Conservation (phyloP, 495 filamentous ascomycete species). For the Lophiostoma macrostomum region DNA sequence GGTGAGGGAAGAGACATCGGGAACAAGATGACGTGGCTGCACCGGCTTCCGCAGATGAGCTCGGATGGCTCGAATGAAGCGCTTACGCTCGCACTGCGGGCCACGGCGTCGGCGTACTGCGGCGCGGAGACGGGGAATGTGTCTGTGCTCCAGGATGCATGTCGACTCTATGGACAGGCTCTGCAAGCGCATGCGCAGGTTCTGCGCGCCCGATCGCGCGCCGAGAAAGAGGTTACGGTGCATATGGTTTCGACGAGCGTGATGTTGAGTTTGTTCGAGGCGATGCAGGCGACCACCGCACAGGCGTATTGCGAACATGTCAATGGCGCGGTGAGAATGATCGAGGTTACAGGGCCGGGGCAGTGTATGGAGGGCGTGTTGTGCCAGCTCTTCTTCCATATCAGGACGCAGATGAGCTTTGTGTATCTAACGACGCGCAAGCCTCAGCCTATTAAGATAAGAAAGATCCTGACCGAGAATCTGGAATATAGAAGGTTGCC, state of each 20-base stretch:
- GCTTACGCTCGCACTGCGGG: conserved; percentile 2
- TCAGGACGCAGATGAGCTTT: conserved; percentile 20
- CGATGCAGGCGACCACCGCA: conserved; percentile 10
- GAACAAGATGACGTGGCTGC: conserved; percentile 13
- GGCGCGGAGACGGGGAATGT: conserved; percentile 4
- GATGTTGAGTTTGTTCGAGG: conserved; percentile 12
- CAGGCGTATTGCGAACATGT: conserved; percentile 17
- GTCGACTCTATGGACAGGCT: conserved; percentile 11
- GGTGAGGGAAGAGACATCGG: conserved; percentile 3
- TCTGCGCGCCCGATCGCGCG: not conserved
- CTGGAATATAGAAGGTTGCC: conserved; percentile 8
- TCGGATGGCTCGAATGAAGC: conserved; percentile 10
- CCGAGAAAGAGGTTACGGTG: not conserved
- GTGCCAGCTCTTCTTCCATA: conserved; percentile 19
- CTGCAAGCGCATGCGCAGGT: conserved; percentile 4
- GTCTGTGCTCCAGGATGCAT: conserved; percentile 5
- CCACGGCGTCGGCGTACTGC: conserved; percentile 6
- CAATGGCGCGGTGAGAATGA: conserved; percentile 17
- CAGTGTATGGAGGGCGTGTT: conserved; percentile 11
- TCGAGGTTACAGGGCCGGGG: conserved; percentile 14
- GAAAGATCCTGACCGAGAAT: conserved; percentile 6
- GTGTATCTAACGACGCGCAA: conserved; percentile 18
- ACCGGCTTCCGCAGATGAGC: conserved; percentile 2
- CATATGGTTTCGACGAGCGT: conserved; percentile 20
- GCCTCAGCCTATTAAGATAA: not conserved